Percentiles rank a stretch among this genome's conserved stretches.
Conservation (phyloP, 1,139 yeast genomes). For the Sugiyamaella neomexicana region DNA sequence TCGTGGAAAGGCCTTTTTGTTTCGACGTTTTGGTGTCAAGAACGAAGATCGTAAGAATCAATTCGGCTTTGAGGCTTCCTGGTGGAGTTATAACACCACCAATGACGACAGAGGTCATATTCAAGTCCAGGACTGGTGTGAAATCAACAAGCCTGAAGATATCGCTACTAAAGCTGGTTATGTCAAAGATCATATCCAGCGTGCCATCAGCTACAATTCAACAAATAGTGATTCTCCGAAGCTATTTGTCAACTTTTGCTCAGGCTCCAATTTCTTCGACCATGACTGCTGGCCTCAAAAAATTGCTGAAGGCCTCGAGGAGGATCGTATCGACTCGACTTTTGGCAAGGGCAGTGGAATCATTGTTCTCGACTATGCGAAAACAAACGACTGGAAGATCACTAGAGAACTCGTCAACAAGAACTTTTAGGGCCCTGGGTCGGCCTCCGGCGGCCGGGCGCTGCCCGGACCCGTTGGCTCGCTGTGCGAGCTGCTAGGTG, state of each 20-base stretch:
- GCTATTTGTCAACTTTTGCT: constrained; percentile 68
- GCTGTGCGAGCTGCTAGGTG: not conserved
- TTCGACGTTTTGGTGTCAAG: constrained; percentile 68
- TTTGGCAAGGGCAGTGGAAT: constrained; percentile 60
- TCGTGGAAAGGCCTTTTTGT: constrained; percentile 65
- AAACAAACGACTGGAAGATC: constrained; percentile 60
- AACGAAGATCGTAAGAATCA: constrained; percentile 43
- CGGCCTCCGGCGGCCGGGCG: not conserved
- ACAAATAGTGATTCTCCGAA: constrained; percentile 45
- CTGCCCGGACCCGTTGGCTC: not conserved
- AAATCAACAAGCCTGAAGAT: constrained; percentile 54
- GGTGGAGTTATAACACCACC: constrained; percentile 67
- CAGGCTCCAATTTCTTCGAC: constrained; percentile 73
- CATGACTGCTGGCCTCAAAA: constrained; percentile 73
- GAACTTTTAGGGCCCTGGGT: constrained; percentile 44
- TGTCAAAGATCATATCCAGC: constrained; percentile 56
- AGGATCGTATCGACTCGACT: constrained; percentile 45
- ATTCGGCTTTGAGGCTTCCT: constrained; percentile 68
- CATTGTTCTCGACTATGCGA: constrained; percentile 67
- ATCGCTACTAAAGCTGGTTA: constrained; percentile 58
- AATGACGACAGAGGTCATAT: constrained; percentile 63
- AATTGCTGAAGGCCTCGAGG: constrained; percentile 55
- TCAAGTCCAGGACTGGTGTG: constrained; percentile 76
- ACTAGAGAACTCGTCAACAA: constrained; percentile 54
- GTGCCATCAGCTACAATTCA: constrained; percentile 55